Percentiles rank a stretch among this genome's conserved stretches.
phyloP scores from a whole-genome alignment of 371 early-diverging fungal species.

The Amoeboaphelidium protococcarum region DNA sequence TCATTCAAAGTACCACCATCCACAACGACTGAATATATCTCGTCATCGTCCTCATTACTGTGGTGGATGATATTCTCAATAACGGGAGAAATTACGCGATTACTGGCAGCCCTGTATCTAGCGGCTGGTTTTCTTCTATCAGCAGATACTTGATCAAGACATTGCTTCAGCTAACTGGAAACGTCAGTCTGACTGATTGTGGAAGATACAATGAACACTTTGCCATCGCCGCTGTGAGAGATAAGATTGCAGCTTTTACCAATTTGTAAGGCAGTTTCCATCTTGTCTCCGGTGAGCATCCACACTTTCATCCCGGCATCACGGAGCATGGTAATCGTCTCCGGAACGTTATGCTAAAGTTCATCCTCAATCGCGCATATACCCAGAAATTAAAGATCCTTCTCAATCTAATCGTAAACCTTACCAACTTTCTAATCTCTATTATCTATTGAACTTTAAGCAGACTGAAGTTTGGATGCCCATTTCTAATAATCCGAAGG shows the following conservation, averaged over 20 bases:
- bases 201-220: neutral
- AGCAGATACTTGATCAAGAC: neutral
- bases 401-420: slow-evolving; percentile 14
- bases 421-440: slow-evolving; percentile 10
- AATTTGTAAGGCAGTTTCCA: slow-evolving; percentile 17
- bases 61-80: too few species aligned
- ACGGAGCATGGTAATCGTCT: slow-evolving; percentile 21
- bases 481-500: slow-evolving; percentile 12
- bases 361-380: slow-evolving; percentile 36
- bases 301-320: slow-evolving; percentile 16
- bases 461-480: slow-evolving; percentile 7
- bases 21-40: neutral
- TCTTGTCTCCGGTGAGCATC: slow-evolving; percentile 25
- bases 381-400: slow-evolving; percentile 17
- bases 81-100: too few species aligned
- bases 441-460: slow-evolving; percentile 9
- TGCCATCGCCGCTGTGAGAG: slow-evolving; percentile 6
- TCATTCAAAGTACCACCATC: neutral
- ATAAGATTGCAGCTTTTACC: slow-evolving; percentile 9
- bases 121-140: neutral
- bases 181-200: neutral
- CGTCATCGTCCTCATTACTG: neutral
- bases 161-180: neutral
- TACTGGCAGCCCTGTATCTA: neutral
- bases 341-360: slow-evolving; percentile 26